Conservation (phyloP, 2,329 filamentous ascomycete species). For the Colletotrichum magnum region DNA sequence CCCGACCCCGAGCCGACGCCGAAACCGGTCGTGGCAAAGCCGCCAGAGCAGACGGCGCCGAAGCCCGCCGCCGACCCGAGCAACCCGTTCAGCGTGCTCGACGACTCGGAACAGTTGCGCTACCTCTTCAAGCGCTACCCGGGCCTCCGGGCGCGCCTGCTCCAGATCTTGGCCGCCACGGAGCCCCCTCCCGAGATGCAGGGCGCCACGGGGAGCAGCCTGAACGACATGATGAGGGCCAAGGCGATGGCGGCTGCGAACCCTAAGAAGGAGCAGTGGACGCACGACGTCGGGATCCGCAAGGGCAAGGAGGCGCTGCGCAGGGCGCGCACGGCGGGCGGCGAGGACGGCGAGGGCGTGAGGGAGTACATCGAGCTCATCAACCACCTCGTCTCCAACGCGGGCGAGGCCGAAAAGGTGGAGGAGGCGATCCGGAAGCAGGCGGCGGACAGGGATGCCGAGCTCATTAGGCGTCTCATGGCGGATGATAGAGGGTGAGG, state of each 20-base stretch:
- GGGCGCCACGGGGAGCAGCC: conserved; percentile 22
- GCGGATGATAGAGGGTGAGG: conserved; percentile 57
- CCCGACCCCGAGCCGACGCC: conserved; percentile 53
- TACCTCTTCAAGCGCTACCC: conserved; percentile 69
- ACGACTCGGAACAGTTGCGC: conserved; percentile 63
- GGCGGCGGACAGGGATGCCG: conserved; percentile 61
- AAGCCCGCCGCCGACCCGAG: conserved; percentile 40
- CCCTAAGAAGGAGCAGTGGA: conserved; percentile 64
- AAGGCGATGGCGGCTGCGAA: conserved; percentile 37
- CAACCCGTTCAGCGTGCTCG: conserved; percentile 67
- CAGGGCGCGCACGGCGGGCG: conserved; percentile 62
- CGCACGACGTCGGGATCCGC: conserved; percentile 69
- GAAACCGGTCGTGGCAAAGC: conserved; percentile 48
- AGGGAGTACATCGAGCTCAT: conserved; percentile 73
- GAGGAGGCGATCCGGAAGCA: conserved; percentile 60
- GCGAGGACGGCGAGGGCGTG: conserved; percentile 71
- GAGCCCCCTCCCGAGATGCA: conserved; percentile 55
- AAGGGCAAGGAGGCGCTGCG: conserved; percentile 69
- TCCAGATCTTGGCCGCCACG: conserved; percentile 64
- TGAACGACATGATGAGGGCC: conserved; percentile 42
- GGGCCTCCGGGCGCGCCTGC: conserved; percentile 60
- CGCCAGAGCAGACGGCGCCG: conserved; percentile 45
- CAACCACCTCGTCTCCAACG: conserved; percentile 60
- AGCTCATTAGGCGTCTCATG: conserved; percentile 65
- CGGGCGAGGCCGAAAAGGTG: conserved; percentile 46